Evolutionary conservation across 805 yeast species (phyloP), one percentile per base, ranked within the genome.

Genomic region (Brettanomyces naardenensis): DNA sequence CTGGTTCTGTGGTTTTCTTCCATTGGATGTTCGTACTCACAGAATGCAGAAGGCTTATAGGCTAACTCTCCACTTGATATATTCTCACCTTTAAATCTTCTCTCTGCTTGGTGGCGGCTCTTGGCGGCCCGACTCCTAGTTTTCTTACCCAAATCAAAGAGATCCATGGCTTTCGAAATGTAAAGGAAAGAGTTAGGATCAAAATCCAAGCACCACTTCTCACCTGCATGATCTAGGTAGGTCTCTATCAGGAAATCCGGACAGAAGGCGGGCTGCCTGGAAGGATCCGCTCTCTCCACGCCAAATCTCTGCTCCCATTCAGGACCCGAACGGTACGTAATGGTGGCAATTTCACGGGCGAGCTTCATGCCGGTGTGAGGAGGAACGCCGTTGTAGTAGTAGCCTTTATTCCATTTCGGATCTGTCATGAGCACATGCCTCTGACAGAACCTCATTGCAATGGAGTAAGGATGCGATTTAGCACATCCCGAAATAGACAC

Each of bases 231-330:
- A 56, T 89, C 97, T 49, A 89, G 66, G 50, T 89, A 89, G 1
- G 95, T 89, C 58, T 89, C 97, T 35, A 89, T 89, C 43, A 88
- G 61, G 56, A 87, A 89, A 54, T 89, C 97, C 0, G 97, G 95
- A 58, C 97, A 89, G 23, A 89, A 65, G 0, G 95, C 95, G 3
- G 96, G 95, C 11, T 81, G 73, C 43, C 67, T 68, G 1, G 76
- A 64, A 15, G 87, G 90, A 53, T 86, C 88, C 0, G 94, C 81
- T 43, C 97, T 68, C 49, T 82, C 86, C 39, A 94, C 75, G 4
- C 95, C 95, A 57, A 89, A 89, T 42, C 97, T 65, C 44, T 78
- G 75, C 58, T 89, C 97, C 97, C 97, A 89, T 60, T 89, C 97
- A 2, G 97, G 97, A 3, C 97, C 97, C 1, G 95, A 85, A 48